Evolutionary conservation across 2,329 filamentous ascomycete genomes (phyloP).

Genomic region (Alternaria novae-zelandiae): DNA sequence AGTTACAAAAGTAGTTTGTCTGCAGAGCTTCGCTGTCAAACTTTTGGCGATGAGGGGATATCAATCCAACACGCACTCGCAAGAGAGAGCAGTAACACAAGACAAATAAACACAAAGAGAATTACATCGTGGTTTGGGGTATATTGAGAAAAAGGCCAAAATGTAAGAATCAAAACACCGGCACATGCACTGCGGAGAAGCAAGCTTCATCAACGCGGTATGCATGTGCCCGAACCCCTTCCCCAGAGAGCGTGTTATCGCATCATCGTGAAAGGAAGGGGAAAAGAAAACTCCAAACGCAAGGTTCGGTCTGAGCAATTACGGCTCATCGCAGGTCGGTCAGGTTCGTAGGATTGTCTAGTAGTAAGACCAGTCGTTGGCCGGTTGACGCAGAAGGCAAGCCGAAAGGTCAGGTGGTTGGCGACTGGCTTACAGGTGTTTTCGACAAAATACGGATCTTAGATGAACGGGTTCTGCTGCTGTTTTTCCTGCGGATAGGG

Average conservation of each 20-base stretch:
- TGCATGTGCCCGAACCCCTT: slow-evolving; percentile 30
- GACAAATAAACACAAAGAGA: slow-evolving; percentile 43
- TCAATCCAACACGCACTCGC: slow-evolving; percentile 41
- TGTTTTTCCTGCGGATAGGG: slow-evolving; percentile 28
- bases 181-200: slow-evolving; percentile 39
- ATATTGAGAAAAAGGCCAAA: slow-evolving; percentile 22
- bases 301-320: slow-evolving; percentile 53
- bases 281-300: slow-evolving; percentile 45
- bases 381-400: slow-evolving; percentile 52
- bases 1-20: background rate
- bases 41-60: slow-evolving; percentile 42
- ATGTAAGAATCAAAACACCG: slow-evolving; percentile 45
- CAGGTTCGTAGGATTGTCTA: slow-evolving; percentile 20
- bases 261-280: slow-evolving; percentile 36
- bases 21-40: slow-evolving; percentile 20
- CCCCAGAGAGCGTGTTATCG: slow-evolving; percentile 44
- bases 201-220: slow-evolving; percentile 48
- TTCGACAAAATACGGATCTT: slow-evolving; percentile 35
- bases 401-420: slow-evolving; percentile 55
- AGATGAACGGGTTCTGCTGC: slow-evolving; percentile 50
- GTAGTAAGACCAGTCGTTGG: slow-evolving; percentile 14
- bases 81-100: slow-evolving; percentile 48
- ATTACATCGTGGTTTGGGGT: slow-evolving; percentile 27
- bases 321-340: slow-evolving; percentile 48
- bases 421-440: background rate